These are phyloP conservation scores for Calonectria pauciramosa DNA, from an alignment of 2,329 filamentous ascomycete genomes.

Conservation along the genomic window DNA sequence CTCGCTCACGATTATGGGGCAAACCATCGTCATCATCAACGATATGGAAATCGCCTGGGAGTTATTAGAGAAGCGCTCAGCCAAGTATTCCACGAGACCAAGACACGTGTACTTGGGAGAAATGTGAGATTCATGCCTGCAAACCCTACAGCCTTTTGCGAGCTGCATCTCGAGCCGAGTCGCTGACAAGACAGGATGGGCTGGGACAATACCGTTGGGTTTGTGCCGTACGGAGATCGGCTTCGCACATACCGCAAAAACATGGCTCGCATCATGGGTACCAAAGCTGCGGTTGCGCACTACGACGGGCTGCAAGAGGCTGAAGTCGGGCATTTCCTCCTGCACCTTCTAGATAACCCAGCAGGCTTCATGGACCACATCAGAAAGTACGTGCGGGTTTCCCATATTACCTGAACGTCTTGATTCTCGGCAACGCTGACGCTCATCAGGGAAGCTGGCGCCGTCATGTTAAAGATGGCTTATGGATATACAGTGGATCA, in stretches of 20 bases:
- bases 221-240: slow-evolving; percentile 52
- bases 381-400: slow-evolving; percentile 51
- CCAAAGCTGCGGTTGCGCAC: slow-evolving; percentile 52
- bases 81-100: slow-evolving; percentile 30
- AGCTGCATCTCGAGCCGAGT: background rate
- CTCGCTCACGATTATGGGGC: slow-evolving; percentile 54
- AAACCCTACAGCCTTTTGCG: no score
- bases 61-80: slow-evolving; percentile 48
- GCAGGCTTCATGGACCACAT: slow-evolving; percentile 56
- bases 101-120: slow-evolving; percentile 29
- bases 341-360: slow-evolving; percentile 53
- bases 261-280: slow-evolving; percentile 59
- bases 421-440: no score
- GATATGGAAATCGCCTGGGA: slow-evolving; percentile 52
- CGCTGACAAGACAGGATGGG: slow-evolving; percentile 22
- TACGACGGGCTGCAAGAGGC: slow-evolving; percentile 59
- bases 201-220: slow-evolving; percentile 50
- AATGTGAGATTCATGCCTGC: slow-evolving; percentile 24
- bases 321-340: slow-evolving; percentile 48
- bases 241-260: slow-evolving; percentile 60
- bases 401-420: no score
- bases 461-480: slow-evolving; percentile 36
- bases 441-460: slow-evolving; percentile 27
- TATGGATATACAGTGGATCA: slow-evolving; percentile 39
- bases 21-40: slow-evolving; percentile 58